Evolutionary conservation across 805 yeast species (phyloP).

Genomic region (Zygoascus bituminiphila): DNA sequence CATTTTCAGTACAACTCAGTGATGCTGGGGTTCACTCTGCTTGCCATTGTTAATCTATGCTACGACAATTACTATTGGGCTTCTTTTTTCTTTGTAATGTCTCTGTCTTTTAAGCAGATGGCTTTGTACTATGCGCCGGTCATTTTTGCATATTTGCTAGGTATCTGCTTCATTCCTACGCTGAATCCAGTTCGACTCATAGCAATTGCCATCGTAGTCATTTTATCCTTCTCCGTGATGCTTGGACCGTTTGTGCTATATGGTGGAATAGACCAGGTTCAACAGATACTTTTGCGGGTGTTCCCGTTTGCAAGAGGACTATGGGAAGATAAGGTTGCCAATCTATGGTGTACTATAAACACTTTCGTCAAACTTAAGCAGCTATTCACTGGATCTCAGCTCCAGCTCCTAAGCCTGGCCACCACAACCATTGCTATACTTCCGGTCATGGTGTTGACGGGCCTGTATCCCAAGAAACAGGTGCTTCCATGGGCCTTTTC

Average conservation of each 20-base stretch:
- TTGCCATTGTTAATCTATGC: constrained; percentile 57
- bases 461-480: constrained; percentile 43
- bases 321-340: constrained; percentile 96
- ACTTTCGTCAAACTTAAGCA: constrained; percentile 60
- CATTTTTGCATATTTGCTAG: constrained; percentile 70
- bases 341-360: constrained; percentile 95
- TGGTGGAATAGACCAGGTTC: constrained; percentile 37
- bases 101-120: constrained; percentile 91
- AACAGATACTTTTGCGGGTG: constrained; percentile 56
- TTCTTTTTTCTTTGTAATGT: constrained; percentile 65
- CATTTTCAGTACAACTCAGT: constrained; percentile 94
- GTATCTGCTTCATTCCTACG: constrained; percentile 35
- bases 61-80: constrained; percentile 59
- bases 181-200: constrained; percentile 52
- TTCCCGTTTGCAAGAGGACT: constrained; percentile 92
- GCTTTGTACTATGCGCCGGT: constrained; percentile 87
- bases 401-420: constrained; percentile 43
- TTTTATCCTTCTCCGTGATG: constrained; percentile 42
- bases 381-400: constrained; percentile 44
- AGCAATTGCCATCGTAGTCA: constrained; percentile 56
- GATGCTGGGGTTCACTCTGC: constrained; percentile 79
- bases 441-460: constrained; percentile 47
- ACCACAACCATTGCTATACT: constrained; percentile 37
- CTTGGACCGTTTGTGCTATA: constrained; percentile 50
- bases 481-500: constrained; percentile 66